phyloP scores from a whole-genome alignment of 257 asterid genomes.

The Sherardia arvensis region DNA sequence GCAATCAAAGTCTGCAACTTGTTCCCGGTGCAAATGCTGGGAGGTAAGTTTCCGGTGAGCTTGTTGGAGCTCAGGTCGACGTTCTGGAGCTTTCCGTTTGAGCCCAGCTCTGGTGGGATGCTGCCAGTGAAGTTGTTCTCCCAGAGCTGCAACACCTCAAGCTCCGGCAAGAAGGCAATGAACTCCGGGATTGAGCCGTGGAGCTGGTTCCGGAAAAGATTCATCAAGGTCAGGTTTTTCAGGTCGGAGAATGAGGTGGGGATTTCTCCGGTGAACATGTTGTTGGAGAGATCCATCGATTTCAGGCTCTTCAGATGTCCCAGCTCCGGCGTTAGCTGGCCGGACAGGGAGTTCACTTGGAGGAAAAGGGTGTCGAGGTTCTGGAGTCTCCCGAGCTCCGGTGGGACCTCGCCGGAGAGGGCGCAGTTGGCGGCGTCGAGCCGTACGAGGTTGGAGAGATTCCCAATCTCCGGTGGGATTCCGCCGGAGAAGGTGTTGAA shows the following conservation, averaged over 20 bases:
- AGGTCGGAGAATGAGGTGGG: constrained; percentile 58
- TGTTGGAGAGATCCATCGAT: constrained; percentile 91
- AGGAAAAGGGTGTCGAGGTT: constrained; percentile 80
- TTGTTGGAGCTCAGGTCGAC: constrained; percentile 84
- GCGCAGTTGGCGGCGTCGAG: constrained; percentile 84
- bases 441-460: constrained; percentile 42
- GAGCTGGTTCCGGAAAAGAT: constrained; percentile 80
- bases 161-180: constrained; percentile 60
- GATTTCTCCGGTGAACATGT: constrained; percentile 60
- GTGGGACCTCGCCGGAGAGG: constrained; percentile 72
- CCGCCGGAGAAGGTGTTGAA: constrained; percentile 67
- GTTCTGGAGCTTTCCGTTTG: constrained; percentile 53
- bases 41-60: constrained; percentile 76
- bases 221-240: constrained; percentile 62
- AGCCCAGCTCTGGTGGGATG: constrained; percentile 64
- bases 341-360: constrained; percentile 70
- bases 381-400: constrained; percentile 57
- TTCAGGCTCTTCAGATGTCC: constrained; percentile 63
- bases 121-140: constrained; percentile 92
- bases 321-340: constrained; percentile 56
- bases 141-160: constrained; percentile 87
- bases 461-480: constrained; percentile 71
- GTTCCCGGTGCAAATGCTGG: constrained; percentile 54
- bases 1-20: constrained; percentile 60
- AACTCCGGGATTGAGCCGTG: constrained; percentile 90